Conservation (phyloP, 1,284 basidiomycete species). For the Earliella scabrosa region DNA sequence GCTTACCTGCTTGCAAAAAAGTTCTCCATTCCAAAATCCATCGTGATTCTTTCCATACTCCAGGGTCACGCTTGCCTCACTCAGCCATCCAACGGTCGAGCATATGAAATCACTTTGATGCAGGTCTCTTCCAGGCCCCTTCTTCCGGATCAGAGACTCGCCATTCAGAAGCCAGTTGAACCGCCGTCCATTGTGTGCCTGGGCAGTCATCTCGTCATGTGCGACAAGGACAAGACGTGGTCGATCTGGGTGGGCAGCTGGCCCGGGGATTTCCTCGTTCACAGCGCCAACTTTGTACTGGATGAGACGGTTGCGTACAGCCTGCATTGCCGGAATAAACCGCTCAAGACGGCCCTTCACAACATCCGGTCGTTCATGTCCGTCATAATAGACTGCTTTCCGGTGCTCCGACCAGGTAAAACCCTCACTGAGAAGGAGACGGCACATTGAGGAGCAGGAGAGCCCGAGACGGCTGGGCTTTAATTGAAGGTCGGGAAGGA, state of each 20-base stretch:
- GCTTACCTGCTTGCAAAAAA: slow-evolving; percentile 42
- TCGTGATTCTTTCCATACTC: slow-evolving; percentile 50
- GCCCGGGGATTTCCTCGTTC: slow-evolving; percentile 21
- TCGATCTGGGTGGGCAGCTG: slow-evolving; percentile 30
- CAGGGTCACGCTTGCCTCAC: slow-evolving; percentile 26
- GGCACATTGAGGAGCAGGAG: slow-evolving; percentile 2
- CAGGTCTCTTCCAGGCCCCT: slow-evolving; percentile 34
- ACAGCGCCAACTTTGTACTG: slow-evolving; percentile 33
- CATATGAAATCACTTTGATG: slow-evolving; percentile 26
- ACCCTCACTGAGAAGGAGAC: slow-evolving; percentile 28
- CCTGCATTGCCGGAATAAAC: slow-evolving; percentile 35
- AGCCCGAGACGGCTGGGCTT: not conserved
- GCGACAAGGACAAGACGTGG: slow-evolving; percentile 33
- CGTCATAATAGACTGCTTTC: slow-evolving; percentile 40
- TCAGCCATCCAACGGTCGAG: slow-evolving; percentile 19
- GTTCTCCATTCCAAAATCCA: slow-evolving; percentile 46
- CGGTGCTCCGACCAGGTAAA: slow-evolving; percentile 36
- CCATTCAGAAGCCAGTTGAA: slow-evolving; percentile 39
- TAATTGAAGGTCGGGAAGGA: not conserved
- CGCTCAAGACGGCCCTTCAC: slow-evolving; percentile 31
- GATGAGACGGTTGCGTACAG: slow-evolving; percentile 29
- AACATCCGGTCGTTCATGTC: slow-evolving; percentile 40
- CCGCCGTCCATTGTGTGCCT: slow-evolving; percentile 38
- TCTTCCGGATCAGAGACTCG: slow-evolving; percentile 40
- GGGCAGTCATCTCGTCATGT: slow-evolving; percentile 44